Evolutionary conservation across 2,329 filamentous ascomycete genomes (phyloP).

Genomic region (Ophiostoma ulmi): DNA sequence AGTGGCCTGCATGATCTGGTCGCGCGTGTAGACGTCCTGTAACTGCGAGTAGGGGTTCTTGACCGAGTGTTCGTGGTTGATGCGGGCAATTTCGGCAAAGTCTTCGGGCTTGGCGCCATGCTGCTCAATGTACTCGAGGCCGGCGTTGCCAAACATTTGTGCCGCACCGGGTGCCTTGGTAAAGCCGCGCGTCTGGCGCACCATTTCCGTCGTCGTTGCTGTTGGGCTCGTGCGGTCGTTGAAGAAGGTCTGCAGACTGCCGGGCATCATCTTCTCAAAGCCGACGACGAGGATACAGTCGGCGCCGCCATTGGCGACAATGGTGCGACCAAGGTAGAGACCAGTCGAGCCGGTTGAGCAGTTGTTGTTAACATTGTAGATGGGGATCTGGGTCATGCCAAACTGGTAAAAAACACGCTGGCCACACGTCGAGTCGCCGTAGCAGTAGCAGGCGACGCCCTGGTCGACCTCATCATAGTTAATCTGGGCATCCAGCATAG

Average conservation of each 20-base stretch:
- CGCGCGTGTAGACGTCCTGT: slow-evolving; percentile 80
- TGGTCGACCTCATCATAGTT: slow-evolving; percentile 96
- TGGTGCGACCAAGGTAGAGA: slow-evolving; percentile 72
- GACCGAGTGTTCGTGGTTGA: slow-evolving; percentile 89
- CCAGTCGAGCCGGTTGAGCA: slow-evolving; percentile 94
- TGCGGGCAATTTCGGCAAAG: slow-evolving; percentile 87
- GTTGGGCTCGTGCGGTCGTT: slow-evolving; percentile 79
- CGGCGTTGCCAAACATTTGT: slow-evolving; percentile 94
- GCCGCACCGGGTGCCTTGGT: slow-evolving; percentile 80
- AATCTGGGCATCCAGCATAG: slow-evolving; percentile 79
- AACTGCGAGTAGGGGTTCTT: slow-evolving; percentile 98
- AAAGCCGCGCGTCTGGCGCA: slow-evolving; percentile 73
- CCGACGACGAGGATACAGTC: slow-evolving; percentile 89
- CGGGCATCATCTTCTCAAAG: slow-evolving; percentile 97
- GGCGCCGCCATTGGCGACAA: slow-evolving; percentile 73
- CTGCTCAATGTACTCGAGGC: slow-evolving; percentile 90
- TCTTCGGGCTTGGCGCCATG: slow-evolving; percentile 78
- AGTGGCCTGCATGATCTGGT: slow-evolving; percentile 70
- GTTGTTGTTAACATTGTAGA: slow-evolving; percentile 99
- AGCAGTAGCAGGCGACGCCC: slow-evolving; percentile 96
- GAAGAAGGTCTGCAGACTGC: slow-evolving; percentile 77
- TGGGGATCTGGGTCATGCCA: slow-evolving; percentile 91
- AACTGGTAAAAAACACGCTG: slow-evolving; percentile 99
- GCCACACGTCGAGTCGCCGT: slow-evolving; percentile 89
- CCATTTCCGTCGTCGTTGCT: slow-evolving; percentile 67